Evolutionary conservation across 371 early-diverging fungal species (phyloP).

Genomic region (Mucor lusitanicus): DNA sequence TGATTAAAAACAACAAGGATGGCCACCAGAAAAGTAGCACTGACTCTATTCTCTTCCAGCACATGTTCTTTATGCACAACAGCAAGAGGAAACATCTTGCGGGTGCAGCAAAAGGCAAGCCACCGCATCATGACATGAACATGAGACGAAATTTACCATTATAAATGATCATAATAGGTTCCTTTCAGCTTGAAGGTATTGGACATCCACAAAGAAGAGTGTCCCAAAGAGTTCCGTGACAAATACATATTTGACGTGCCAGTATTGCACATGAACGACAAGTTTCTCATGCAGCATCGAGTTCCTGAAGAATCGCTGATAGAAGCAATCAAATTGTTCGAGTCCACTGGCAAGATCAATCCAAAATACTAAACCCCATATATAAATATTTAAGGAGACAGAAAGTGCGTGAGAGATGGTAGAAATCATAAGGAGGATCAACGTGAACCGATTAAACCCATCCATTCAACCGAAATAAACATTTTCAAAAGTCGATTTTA

Average conservation of each 20-base stretch:
- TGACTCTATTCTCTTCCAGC: conserved; percentile 55
- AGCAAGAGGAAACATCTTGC: conserved; percentile 42
- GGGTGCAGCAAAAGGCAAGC: conserved; percentile 50
- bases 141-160: background rate
- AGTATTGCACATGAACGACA: conserved; percentile 49
- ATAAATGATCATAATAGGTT: conserved; percentile 25
- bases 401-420: background rate
- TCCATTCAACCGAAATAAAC: background rate
- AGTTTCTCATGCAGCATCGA: conserved; percentile 50
- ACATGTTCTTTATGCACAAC: conserved; percentile 54
- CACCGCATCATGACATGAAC: background rate
- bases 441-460: background rate
- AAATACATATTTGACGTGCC: conserved; percentile 56
- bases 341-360: conserved; percentile 33
- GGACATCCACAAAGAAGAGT: conserved; percentile 49
- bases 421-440: background rate
- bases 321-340: conserved; percentile 38
- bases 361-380: conserved; percentile 12
- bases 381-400: background rate
- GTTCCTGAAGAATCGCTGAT: conserved; percentile 44
- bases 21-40: conserved; percentile 36
- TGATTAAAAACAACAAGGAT: conserved; percentile 10
- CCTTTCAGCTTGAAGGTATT: conserved; percentile 43
- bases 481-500: background rate
- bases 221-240: conserved; percentile 50